Conservation (phyloP, 2,329 filamentous ascomycete species). For the Ramichloridium luteum region DNA sequence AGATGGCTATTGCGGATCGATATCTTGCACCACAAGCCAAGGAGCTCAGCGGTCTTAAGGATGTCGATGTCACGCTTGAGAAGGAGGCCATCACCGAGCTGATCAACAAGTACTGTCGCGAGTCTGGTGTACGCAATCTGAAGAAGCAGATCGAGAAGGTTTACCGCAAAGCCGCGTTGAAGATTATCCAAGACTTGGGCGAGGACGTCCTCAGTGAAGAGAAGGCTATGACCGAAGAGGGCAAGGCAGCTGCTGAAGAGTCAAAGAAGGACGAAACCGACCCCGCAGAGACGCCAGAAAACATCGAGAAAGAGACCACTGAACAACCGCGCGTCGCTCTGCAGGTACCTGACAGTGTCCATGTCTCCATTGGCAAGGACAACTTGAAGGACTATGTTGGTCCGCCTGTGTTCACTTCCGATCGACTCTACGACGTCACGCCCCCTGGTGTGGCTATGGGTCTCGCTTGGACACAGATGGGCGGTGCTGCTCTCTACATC, state of each 20-base stretch:
- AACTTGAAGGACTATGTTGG: conserved; percentile 96
- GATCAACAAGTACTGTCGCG: conserved; percentile 96
- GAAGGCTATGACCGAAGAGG: conserved; percentile 72
- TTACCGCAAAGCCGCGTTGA: conserved; percentile 90
- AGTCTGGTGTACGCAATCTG: conserved; percentile 90
- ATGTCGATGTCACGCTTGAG: conserved; percentile 77
- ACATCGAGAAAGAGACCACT: conserved; percentile 47
- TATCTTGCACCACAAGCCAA: conserved; percentile 93
- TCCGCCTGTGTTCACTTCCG: conserved; percentile 87
- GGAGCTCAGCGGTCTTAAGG: conserved; percentile 78
- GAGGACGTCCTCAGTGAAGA: conserved; percentile 72
- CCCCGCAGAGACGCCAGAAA: conserved; percentile 48
- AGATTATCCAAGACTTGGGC: conserved; percentile 90
- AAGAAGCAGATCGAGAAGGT: conserved; percentile 99
- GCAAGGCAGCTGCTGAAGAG: conserved; percentile 63
- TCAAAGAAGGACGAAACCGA: conserved; percentile 53
- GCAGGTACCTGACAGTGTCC: conserved; percentile 73
- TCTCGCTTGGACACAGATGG: conserved; percentile 94
- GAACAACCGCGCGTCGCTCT: conserved; percentile 61
- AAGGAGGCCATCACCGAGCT: conserved; percentile 86
- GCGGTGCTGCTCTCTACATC: conserved; percentile 90
- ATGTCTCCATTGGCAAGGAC: conserved; percentile 74
- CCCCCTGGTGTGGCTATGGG: conserved; percentile 96
- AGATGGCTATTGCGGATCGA: conserved; percentile 92
- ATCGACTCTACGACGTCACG: conserved; percentile 86